Percentiles rank a stretch among this genome's conserved stretches.
Conservation (phyloP, 352 stramenopile species). For the Phytophthora chlamydospora region DNA sequence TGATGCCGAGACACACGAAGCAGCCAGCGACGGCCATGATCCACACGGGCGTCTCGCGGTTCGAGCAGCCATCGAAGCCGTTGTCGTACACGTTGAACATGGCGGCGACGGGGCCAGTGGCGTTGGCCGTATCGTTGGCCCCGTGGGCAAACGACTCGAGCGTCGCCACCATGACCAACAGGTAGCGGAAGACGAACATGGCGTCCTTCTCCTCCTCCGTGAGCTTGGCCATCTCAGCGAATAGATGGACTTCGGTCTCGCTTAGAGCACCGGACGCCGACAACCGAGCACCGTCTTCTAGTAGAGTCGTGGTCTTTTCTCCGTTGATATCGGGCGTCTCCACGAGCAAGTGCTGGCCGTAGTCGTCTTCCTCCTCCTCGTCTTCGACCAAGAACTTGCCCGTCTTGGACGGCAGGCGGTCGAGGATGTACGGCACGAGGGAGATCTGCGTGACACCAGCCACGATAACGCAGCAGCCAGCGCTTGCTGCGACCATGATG, state of each 20-base stretch:
- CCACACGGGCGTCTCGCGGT: constrained; percentile 51
- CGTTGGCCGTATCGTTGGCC: constrained; percentile 84
- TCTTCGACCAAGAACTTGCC: constrained; percentile 24
- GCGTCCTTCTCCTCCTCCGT: constrained; percentile 44
- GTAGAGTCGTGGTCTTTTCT: background rate
- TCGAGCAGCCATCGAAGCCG: constrained; percentile 29
- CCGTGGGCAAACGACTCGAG: constrained; percentile 82
- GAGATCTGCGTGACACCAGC: constrained; percentile 22
- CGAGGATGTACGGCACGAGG: constrained; percentile 34
- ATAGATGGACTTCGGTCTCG: constrained; percentile 15
- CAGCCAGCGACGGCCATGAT: constrained; percentile 63
- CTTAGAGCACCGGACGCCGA: no score
- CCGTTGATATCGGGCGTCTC: constrained; percentile 21
- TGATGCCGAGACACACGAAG: constrained; percentile 57
- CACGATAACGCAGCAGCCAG: background rate
- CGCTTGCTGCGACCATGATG: constrained; percentile 11
- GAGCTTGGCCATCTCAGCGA: constrained; percentile 35
- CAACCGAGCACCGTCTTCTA: no score
- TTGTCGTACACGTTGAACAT: constrained; percentile 69
- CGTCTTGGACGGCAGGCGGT: constrained; percentile 28
- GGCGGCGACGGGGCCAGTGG: constrained; percentile 66
- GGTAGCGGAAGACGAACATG: constrained; percentile 55
- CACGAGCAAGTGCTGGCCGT: constrained; percentile 7
- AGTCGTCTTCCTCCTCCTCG: constrained; percentile 8
- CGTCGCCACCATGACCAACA: constrained; percentile 76